Evolutionary conservation across 805 yeast genomes (phyloP), one percentile per base, ranked within the genome.

Genomic region (Kazachstania taianensis): DNA sequence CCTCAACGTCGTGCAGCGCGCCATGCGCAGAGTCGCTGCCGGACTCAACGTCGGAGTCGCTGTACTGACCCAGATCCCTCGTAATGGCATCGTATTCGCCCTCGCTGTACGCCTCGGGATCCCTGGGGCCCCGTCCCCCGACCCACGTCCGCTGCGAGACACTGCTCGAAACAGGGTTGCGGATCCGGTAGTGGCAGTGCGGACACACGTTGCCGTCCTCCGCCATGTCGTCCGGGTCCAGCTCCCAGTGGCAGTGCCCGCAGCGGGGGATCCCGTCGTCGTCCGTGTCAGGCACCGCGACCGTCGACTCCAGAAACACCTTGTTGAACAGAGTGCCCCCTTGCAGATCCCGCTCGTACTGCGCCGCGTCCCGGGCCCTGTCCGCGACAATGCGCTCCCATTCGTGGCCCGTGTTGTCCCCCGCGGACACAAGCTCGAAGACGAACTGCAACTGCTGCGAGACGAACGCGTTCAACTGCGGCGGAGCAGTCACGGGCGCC

Each of bases 211-310:
- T 59, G 1, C 44, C 53, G 23, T 48, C 54, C 28, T 49, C 54
- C 22, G 43, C 47, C 33, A 45, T 39, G 38, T 45, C 49, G 29
- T 48, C 52, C 5, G 46, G 44, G 33, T 48, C 52, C 6, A 80
- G 75, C 48, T 81, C 89, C 89, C 89, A 81, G 48, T 77, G 85
- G 52, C 92, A 81, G 38, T 73, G 70, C 6, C 81, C 72, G 49
- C 92, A 81, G 37, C 89, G 58, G 0, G 81, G 73, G 7, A 81
- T 82, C 2, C 86, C 86, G 48, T 81, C 89, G 20, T 73, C 72
- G 20, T 61, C 62, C 36, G 43, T 46, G 48, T 81, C 89, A 47
- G 78, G 86, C 1, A 77, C 61, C 0, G 79, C 75, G 12, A 65
- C 55, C 2, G 74, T 71, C 13, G 66, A 50, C 33, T 57, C 52